These are phyloP conservation scores for Coemansia sp. DNA, from an alignment of 192 early-diverging fungal genomes.

Conservation along the genomic window DNA sequence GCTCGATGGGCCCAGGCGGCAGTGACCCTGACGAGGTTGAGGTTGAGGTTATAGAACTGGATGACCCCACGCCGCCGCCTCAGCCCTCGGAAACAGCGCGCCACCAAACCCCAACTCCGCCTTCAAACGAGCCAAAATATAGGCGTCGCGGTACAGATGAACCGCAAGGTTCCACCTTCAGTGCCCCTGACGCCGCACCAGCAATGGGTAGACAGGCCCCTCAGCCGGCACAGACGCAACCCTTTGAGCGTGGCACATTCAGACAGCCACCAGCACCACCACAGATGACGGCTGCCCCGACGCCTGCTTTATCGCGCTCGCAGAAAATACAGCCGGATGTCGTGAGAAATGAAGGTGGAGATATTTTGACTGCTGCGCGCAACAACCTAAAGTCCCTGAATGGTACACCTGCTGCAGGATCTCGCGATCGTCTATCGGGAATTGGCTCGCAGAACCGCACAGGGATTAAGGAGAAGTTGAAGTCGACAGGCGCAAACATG, in stretches of 20 bases:
- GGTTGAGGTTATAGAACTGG: constrained; percentile 38
- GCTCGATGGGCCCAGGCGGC: background rate
- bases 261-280: constrained; percentile 2
- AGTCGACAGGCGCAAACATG: constrained; percentile 43
- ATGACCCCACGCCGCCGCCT: constrained; percentile 13
- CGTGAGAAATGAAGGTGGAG: constrained; percentile 16
- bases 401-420: background rate
- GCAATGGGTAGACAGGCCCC: background rate
- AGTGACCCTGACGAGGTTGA: constrained; percentile 29
- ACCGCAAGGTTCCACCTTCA: too few species aligned
- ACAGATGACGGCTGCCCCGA: background rate
- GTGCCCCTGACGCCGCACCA: background rate
- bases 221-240: background rate
- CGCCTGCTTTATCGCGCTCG: background rate
- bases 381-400: constrained; percentile 29
- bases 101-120: background rate
- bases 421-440: constrained; percentile 9
- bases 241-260: constrained; percentile 4
- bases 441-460: constrained; percentile 6
- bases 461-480: constrained; percentile 45
- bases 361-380: constrained; percentile 31
- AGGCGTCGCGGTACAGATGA: constrained; percentile 10
- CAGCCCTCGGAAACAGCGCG: constrained; percentile 4
- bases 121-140: constrained; percentile 1
- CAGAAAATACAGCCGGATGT: too few species aligned